Evolutionary conservation across 768 basidiomycete species (phyloP), one percentile per base, ranked within the genome.

Genomic region (Naematelia aurantialba): DNA sequence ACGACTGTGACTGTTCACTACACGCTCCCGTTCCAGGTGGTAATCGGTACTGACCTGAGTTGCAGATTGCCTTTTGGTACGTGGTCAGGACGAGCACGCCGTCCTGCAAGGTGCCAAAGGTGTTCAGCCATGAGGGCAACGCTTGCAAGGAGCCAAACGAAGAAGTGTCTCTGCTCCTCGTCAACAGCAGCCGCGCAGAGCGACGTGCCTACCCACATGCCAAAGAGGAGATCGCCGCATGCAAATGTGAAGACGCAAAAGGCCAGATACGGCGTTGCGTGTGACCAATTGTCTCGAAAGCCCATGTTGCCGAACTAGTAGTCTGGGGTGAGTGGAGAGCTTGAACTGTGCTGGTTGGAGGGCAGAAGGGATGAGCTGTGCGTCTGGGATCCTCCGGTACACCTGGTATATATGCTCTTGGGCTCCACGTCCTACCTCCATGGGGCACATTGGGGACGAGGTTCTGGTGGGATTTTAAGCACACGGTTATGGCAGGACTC

Each of bases 141-240:
- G 64, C 64, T 39, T 66, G 64, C 2, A 66, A 45, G 5, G 61
- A 58, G 14, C 64, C 64, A 39, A 66, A 66, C 5, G 58, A 51
- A 4, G 56, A 58, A 25, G 63, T 52, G 45, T 65, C 63, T 24
- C 62, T 63, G 26, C 17, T 3, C 14, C 22, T 8, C 46, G 10
- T 26, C 1, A 31, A 52, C 22, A 52, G 27, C 13, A 3, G 19
- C 19, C 29, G 10, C 24, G 19, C 29, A 30, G 22, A 22, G 25
- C 13, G 19, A n/a, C 17, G 14, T 12, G 13, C 17, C 19, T 19
- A 42, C 53, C 52, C 22, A 60, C 58, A 50, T 50, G 31, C 58
- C 63, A 31, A 65, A 65, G 19, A 57, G 58, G 45, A 65, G 51
- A 52, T 65, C 60, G 19, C 44, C 60, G 14, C 30, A 47, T 21